These are phyloP conservation scores for Lachancea meyersii DNA, from an alignment of 805 yeast species.

Conservation along the genomic window DNA sequence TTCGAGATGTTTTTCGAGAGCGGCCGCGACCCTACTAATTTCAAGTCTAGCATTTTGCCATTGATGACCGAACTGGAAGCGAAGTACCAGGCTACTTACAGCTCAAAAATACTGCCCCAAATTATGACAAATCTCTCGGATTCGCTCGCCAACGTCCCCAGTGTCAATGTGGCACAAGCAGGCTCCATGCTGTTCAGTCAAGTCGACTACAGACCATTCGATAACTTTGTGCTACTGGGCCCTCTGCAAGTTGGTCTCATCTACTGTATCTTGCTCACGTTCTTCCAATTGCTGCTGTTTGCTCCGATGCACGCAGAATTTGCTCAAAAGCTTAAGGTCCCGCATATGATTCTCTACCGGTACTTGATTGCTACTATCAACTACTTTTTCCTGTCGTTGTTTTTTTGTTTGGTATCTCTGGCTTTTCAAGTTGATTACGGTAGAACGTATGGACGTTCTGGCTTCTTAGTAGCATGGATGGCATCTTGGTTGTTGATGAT, in stretches of 20 bases:
- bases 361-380: slow-evolving; percentile 43
- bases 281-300: slow-evolving; percentile 62
- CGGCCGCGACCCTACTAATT: slow-evolving; percentile 53
- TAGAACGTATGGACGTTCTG: slow-evolving; percentile 54
- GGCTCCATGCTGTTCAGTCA: slow-evolving; percentile 33
- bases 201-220: slow-evolving; percentile 46
- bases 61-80: slow-evolving; percentile 36
- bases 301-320: slow-evolving; percentile 46
- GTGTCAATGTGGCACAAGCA: slow-evolving; percentile 11
- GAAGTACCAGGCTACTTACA: slow-evolving; percentile 21
- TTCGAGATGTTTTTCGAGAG: slow-evolving; percentile 49
- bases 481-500: slow-evolving; percentile 59
- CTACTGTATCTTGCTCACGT: slow-evolving; percentile 62
- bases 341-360: slow-evolving; percentile 48
- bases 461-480: slow-evolving; percentile 74
- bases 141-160: slow-evolving; percentile 9
- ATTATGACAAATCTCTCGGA: slow-evolving; percentile 29
- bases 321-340: slow-evolving; percentile 40
- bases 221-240: slow-evolving; percentile 48
- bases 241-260: slow-evolving; percentile 73
- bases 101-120: slow-evolving; percentile 19
- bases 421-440: slow-evolving; percentile 63
- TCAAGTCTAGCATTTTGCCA: slow-evolving; percentile 42
- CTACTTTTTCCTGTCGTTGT: slow-evolving; percentile 52
- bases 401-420: slow-evolving; percentile 53